phyloP scores from a whole-genome alignment of 768 basidiomycete genomes.

The Clavaria fumosa region DNA sequence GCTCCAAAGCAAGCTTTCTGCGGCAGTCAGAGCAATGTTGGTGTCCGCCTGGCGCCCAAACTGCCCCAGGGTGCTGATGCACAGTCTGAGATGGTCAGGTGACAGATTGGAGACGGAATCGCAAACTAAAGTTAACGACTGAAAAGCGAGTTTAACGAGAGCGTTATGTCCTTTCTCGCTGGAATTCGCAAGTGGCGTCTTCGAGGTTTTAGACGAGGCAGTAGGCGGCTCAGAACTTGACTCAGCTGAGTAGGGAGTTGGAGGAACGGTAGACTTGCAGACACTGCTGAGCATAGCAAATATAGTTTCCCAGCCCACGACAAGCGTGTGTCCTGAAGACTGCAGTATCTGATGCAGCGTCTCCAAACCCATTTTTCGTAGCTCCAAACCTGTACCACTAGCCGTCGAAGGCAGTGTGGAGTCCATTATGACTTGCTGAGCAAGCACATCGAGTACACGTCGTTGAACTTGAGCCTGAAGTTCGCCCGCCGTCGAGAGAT shows the following conservation, averaged over 20 bases:
- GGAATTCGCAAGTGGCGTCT: slow-evolving; percentile 31
- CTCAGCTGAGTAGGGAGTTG: slow-evolving; percentile 20
- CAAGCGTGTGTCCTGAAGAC: slow-evolving; percentile 78
- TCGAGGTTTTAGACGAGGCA: slow-evolving; percentile 23
- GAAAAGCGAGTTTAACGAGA: slow-evolving; percentile 86
- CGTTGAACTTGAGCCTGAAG: slow-evolving; percentile 59
- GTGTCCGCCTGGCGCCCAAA: slow-evolving; percentile 91
- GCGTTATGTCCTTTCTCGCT: slow-evolving; percentile 56
- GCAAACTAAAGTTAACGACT: slow-evolving; percentile 85
- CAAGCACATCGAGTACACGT: slow-evolving; percentile 74
- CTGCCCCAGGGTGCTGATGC: slow-evolving; percentile 79
- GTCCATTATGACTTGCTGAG: slow-evolving; percentile 56
- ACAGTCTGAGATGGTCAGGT: slow-evolving; percentile 66
- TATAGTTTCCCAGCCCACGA: slow-evolving; percentile 86
- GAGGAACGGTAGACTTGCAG: slow-evolving; percentile 48
- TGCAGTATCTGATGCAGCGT: slow-evolving; percentile 84
- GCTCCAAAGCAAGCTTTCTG: slow-evolving; percentile 87
- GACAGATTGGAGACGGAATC: slow-evolving; percentile 79
- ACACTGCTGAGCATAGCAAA: slow-evolving; percentile 88
- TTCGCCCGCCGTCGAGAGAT: slow-evolving; percentile 42
- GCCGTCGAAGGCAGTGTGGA: slow-evolving; percentile 19
- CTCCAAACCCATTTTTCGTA: slow-evolving; percentile 79
- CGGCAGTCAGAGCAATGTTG: slow-evolving; percentile 89
- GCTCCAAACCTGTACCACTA: slow-evolving; percentile 45
- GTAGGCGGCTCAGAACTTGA: slow-evolving; percentile 30